These are phyloP conservation scores for Pachysandra terminalis DNA, from an alignment of 164 flowering plant species.

Conservation along the genomic window DNA sequence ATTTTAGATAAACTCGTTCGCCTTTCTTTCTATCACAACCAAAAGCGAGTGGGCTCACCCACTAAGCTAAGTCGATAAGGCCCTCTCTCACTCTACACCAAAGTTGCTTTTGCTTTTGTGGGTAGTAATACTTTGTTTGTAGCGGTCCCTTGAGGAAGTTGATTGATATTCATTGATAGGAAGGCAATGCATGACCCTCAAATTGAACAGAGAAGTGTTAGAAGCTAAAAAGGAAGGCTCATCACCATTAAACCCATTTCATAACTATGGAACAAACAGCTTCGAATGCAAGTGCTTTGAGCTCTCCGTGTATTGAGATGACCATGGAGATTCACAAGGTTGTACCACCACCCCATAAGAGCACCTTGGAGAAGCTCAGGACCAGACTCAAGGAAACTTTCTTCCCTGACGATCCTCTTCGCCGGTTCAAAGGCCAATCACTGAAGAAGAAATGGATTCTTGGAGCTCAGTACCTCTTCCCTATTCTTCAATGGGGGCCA, in stretches of 20 bases:
- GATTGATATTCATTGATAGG: too few species aligned
- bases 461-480: slow-evolving; percentile 68
- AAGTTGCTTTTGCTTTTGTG: slow-evolving; percentile 5
- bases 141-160: slow-evolving; percentile 25
- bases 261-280: slow-evolving; percentile 4
- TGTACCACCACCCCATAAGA: slow-evolving; percentile 51
- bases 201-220: neutral
- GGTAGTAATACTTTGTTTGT: slow-evolving; percentile 17
- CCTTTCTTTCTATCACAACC: neutral
- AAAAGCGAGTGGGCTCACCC: slow-evolving; percentile 6
- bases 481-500: slow-evolving; percentile 89
- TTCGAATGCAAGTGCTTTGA: slow-evolving; percentile 2
- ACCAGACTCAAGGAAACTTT: slow-evolving; percentile 68
- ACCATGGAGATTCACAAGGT: slow-evolving; percentile 64
- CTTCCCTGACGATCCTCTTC: slow-evolving; percentile 89
- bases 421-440: slow-evolving; percentile 71
- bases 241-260: neutral
- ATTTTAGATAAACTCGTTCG: neutral
- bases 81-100: slow-evolving; percentile 2
- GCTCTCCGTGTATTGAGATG: slow-evolving; percentile 21
- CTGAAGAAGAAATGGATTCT: slow-evolving; percentile 39
- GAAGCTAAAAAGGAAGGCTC: neutral
- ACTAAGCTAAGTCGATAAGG: too few species aligned
- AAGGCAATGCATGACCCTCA: slow-evolving; percentile 3
- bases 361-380: slow-evolving; percentile 46